A percentile compares a stretch with the other conserved stretches of the same genome.
Evolutionary conservation across 495 filamentous ascomycete genomes (phyloP).

Genomic region (Rusavskia elegans): DNA sequence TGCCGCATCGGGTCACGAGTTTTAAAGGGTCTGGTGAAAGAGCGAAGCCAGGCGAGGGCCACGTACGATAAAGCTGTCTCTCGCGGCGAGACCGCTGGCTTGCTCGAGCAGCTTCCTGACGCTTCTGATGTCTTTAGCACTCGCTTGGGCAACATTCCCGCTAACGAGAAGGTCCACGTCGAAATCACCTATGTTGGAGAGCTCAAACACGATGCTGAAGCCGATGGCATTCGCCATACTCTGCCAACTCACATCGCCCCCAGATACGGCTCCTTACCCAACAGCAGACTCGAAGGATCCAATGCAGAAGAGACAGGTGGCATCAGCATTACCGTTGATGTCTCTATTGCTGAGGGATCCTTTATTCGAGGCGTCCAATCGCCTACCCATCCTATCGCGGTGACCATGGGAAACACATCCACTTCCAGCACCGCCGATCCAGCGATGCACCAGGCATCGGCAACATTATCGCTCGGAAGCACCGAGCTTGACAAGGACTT

Average conservation of each 20-base stretch:
- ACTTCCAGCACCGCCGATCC: conserved; percentile 23
- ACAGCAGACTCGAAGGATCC: conserved; percentile 9
- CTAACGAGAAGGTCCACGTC: conserved; percentile 32
- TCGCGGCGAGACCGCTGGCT: conserved; percentile 40
- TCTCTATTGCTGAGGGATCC: conserved; percentile 35
- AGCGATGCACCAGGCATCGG: conserved; percentile 39
- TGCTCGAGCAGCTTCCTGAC: conserved; percentile 41
- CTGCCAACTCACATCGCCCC: conserved; percentile 47
- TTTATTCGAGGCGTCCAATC: conserved; percentile 44
- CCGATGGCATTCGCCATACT: conserved; percentile 46
- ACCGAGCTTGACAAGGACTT: conserved; percentile 23
- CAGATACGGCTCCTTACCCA: conserved; percentile 39
- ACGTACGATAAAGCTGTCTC: conserved; percentile 37
- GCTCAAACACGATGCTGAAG: conserved; percentile 47
- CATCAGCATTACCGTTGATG: conserved; percentile 44
- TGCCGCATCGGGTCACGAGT: conserved; percentile 33
- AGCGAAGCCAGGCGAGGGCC: conserved; percentile 37
- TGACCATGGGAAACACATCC: conserved; percentile 43
- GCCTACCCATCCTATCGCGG: conserved; percentile 49
- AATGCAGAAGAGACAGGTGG: conserved; percentile 16
- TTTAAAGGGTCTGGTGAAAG: conserved; percentile 44
- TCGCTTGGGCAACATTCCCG: conserved; percentile 46
- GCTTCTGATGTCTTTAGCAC: conserved; percentile 49
- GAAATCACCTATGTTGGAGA: conserved; percentile 50
- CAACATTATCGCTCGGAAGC: conserved; percentile 32